Evolutionary conservation across 805 yeast species (phyloP).

Genomic region (Diddensiella santjacobensis): DNA sequence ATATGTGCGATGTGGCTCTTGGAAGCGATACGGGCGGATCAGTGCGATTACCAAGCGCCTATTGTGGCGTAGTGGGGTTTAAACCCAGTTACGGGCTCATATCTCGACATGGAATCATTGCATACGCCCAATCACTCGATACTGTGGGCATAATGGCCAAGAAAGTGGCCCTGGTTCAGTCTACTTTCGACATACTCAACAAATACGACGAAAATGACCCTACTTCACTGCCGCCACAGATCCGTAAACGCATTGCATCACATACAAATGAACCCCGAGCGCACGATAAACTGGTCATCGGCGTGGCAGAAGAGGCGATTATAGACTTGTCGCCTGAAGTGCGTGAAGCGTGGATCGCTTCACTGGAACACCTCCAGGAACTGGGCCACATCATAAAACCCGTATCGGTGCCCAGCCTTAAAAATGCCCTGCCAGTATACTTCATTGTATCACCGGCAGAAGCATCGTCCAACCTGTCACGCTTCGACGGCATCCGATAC

Average conservation of each 20-base stretch:
- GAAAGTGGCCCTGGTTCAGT: constrained; percentile 40
- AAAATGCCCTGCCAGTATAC: constrained; percentile 69
- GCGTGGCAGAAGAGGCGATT: constrained; percentile 69
- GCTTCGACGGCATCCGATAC: constrained; percentile 88
- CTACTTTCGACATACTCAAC: constrained; percentile 57
- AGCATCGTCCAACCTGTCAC: constrained; percentile 85
- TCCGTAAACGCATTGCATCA: constrained; percentile 17
- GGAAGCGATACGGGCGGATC: constrained; percentile 99
- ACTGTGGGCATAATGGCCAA: constrained; percentile 82
- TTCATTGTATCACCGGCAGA: constrained; percentile 89
- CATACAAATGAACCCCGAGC: constrained; percentile 13
- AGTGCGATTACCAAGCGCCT: constrained; percentile 86
- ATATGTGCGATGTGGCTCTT: constrained; percentile 64
- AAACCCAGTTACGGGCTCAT: constrained; percentile 92
- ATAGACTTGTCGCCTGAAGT: constrained; percentile 50
- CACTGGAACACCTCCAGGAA: constrained; percentile 43
- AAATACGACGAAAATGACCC: constrained; percentile 72
- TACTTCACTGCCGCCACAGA: constrained; percentile 42
- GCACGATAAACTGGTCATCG: constrained; percentile 46
- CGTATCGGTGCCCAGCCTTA: constrained; percentile 68
- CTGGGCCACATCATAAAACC: constrained; percentile 53
- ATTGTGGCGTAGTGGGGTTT: constrained; percentile 78
- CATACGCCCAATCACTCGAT: constrained; percentile 92
- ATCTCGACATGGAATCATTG: constrained; percentile 86
- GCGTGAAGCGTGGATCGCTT: constrained; percentile 43